phyloP scores from a whole-genome alignment of 1,284 basidiomycete species.

The Chondrostereum purpureum region DNA sequence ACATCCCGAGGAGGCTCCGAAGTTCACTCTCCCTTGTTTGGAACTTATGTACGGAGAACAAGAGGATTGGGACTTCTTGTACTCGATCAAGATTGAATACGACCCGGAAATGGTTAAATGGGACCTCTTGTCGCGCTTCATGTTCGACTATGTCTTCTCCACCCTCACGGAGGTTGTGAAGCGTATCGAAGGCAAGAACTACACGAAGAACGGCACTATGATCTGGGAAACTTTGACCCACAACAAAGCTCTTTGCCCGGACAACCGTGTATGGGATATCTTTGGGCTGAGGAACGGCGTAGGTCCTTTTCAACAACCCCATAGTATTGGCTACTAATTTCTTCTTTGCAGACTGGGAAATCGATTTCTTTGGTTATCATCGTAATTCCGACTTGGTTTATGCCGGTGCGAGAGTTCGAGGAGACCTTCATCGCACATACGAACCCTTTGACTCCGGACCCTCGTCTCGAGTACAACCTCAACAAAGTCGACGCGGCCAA shows the following conservation, averaged over 20 bases:
- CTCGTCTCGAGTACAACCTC: not conserved
- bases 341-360: too few relatives aligned
- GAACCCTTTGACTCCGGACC: not conserved
- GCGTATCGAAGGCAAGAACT: not conserved
- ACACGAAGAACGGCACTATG: too few relatives aligned
- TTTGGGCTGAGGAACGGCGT: not conserved
- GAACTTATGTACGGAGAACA: not conserved
- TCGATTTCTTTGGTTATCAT: not conserved
- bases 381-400: not conserved
- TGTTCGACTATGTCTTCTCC: slow-evolving; percentile 1
- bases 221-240: not conserved
- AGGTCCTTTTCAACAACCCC: too few relatives aligned
- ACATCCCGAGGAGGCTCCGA: too few relatives aligned
- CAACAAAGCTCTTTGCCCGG: not conserved
- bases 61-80: not conserved
- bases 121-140: not conserved
- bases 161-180: not conserved
- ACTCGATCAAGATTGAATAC: not conserved
- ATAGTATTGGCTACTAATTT: too few relatives aligned
- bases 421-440: not conserved
- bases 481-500: not conserved
- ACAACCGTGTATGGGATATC: not conserved
- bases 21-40: not conserved
- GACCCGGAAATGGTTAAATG: not conserved
- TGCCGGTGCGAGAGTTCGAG: not conserved